Evolutionary conservation across 2,329 filamentous ascomycete species (phyloP), one percentile per base, ranked within the genome.

Genomic region (Sporothrix protearum): DNA sequence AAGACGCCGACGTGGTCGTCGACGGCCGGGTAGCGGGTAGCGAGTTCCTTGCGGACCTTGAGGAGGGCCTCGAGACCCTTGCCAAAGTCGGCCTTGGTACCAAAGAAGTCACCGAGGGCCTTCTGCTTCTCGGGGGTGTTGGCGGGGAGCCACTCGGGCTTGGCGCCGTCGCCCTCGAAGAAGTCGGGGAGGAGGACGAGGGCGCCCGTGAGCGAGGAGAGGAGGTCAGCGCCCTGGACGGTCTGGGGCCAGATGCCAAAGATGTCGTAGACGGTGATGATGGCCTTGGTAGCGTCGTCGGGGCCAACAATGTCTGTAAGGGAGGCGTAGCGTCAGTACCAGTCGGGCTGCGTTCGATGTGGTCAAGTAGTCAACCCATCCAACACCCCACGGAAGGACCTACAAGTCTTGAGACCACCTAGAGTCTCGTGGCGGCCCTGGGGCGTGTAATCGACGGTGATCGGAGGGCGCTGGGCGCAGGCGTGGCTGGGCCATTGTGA

Each of bases 241-340:
- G 82, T 85, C 75, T 86, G 84, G 8, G 79, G 78, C 63, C 80
- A 77, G 66, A 81, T 73, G 72, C 84, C 82, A 73, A 86, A 85
- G 75, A 85, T 79, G 76, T 86, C 85, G 76, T 83, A 85, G 71
- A 86, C 78, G 72, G 81, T 77, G 22, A 86, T 76, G 10, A 85
- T 78, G 59, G 80, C 83, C 55, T 75, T 78, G 42, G 76, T 78
- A 14, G 81, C 76, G 45, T 77, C 75, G 10, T 77, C 76, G 42
- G 82, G 77, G 47, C 80, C 78, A 2, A 78, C 76, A 4, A 82
- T 76, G 69, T 84, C 83, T 77, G 76, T 72, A 9, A 45, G 47
- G 14, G 10, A 16, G 42, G 42, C 42, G 42, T 47, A 10, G 42
- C 42, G 19, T 47, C 3, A 47, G 42, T 19, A 47, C 19, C 12